Base-by-base conservation (phyloP, 2,329 filamentous ascomycete genomes). In the Xylariaceae sp. region DNA sequence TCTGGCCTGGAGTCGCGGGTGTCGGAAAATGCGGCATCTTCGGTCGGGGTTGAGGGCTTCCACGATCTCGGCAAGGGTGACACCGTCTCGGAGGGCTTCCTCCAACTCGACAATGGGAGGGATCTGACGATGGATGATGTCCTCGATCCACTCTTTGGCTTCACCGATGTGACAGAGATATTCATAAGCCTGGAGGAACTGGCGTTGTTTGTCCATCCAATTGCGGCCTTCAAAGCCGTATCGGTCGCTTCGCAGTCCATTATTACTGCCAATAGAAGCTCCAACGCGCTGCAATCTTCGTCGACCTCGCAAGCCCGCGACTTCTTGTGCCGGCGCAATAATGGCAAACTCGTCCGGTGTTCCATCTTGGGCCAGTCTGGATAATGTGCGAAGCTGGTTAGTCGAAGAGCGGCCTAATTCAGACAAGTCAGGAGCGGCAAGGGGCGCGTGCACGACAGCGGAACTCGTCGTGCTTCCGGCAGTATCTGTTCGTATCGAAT, bases 121-220 rank as follows among this genome's bases (percentile, higher is more conserved):
- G 44, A 99, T 90, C 55, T 72, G 70, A 35, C 66, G 63, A 47
- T 70, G 70, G 8, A 73, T 73, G 18, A 73, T 68, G 59, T 71
- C 71, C 63, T 99, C 94, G 65, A 99, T 96, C 94, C 94, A 99
- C 75, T 97, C 93, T 73, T 97, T 97, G 18, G 94, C 94, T 78
- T 99, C 94, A 73, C 94, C 94, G 65, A 99, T 97, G 71, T 99
- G 94, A 72, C 94, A 99, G 44, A 99, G 87, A 72, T 99, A 99
- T 73, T 99, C 94, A 72, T 99, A 99, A 5, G 94, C 94, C 74
- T 96, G 90, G 56, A 99, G 77, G 69, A 97, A 97, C 73, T 97
- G 93, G 30, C 94, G 85, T 72, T 99, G 93, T 72, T 96, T 94
- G 73, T 99, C 94, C 93, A 99, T 99, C 94, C 94, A 99, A 72